Base-by-base conservation (phyloP, 306 rosid species). In the Lablab purpureus region DNA sequence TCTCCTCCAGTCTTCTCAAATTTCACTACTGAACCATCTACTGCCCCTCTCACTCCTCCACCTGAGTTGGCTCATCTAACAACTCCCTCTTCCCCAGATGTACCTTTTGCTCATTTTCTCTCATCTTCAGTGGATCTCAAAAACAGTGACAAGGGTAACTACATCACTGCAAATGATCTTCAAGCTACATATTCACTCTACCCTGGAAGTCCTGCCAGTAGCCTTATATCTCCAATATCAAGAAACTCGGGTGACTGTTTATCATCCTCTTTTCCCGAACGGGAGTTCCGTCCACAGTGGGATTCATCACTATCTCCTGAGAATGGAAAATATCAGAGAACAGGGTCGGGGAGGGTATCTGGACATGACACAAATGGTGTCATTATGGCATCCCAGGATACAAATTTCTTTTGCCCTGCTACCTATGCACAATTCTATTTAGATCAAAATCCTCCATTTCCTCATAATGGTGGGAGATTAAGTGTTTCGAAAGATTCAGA, bases 71-170 rank as follows among this genome's bases (percentile, higher is more conserved):
- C 99, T 77, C 99, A 96, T 86, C 81, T 96, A 62, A 96, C 99
- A n/a, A 91, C 99, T 62, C 99, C 99, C 43, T 96, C 99, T 77
- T 93, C 98, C 66, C 98, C 99, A 10, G 99, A 96, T 82, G 99
- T 96, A 59, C 99, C 99, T 30, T 96, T 86, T 84, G 99, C 99
- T 75, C 97, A 84, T 79, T 93, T 93, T 91, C 94, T 91, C 47
- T 86, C 98, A 1, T 94, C 98, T 75, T 88, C 98, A 22, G 84
- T 75, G 45, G 90, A 91, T 81, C 90, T 94, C 12, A 94, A 87
- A 89, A 79, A 77, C 73, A 30, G 75, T 32, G 87, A 75, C 43
- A 94, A 88, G 87, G 83, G 88, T 54, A 85, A 88, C 59, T 94
- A 90, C 80, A 76, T 93, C 67, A 84, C 87, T 80, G 86, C 93